These are phyloP conservation scores for Trichophyton equinum DNA, from an alignment of 2,329 filamentous ascomycete genomes.

Conservation along the genomic window DNA sequence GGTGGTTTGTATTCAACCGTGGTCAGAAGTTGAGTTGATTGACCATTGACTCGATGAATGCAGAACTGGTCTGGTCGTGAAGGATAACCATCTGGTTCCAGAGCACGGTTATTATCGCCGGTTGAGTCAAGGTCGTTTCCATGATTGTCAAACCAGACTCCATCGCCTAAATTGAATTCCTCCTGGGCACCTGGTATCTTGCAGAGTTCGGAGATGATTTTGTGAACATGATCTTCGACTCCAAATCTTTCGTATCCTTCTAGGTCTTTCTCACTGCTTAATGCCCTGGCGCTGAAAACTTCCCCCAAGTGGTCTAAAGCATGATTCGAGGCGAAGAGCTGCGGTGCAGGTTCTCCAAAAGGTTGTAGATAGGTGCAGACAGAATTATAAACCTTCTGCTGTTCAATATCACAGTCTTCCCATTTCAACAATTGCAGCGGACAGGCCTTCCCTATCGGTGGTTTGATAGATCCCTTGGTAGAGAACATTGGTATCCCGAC, in stretches of 20 bases:
- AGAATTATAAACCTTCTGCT: slow-evolving; percentile 15
- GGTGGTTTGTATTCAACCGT: slow-evolving; percentile 18
- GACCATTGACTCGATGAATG: slow-evolving; percentile 12
- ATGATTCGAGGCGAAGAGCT: slow-evolving; percentile 13
- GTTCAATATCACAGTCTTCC: slow-evolving; percentile 14
- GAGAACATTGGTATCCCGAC: slow-evolving; percentile 16
- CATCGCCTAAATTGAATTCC: slow-evolving; percentile 16
- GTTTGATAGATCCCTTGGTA: slow-evolving; percentile 17
- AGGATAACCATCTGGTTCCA: slow-evolving; percentile 5
- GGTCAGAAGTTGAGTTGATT: not conserved
- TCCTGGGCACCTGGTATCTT: slow-evolving; percentile 18
- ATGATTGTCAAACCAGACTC: slow-evolving; percentile 16
- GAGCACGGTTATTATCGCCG: slow-evolving; percentile 5
- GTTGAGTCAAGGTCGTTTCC: slow-evolving; percentile 10
- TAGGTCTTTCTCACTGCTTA: slow-evolving; percentile 22
- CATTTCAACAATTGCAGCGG: slow-evolving; percentile 15
- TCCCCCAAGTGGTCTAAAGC: slow-evolving; percentile 12
- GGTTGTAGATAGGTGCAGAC: slow-evolving; percentile 15
- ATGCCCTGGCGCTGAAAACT: slow-evolving; percentile 9
- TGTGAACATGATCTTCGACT: slow-evolving; percentile 19
- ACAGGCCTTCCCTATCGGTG: slow-evolving; percentile 18
- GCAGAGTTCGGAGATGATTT: slow-evolving; percentile 20
- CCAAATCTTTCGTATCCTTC: slow-evolving; percentile 20
- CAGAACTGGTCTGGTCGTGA: slow-evolving; percentile 17
- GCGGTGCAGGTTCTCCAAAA: slow-evolving; percentile 7